Conservation (phyloP, 768 basidiomycete genomes). For the Mycena kentingensis region DNA sequence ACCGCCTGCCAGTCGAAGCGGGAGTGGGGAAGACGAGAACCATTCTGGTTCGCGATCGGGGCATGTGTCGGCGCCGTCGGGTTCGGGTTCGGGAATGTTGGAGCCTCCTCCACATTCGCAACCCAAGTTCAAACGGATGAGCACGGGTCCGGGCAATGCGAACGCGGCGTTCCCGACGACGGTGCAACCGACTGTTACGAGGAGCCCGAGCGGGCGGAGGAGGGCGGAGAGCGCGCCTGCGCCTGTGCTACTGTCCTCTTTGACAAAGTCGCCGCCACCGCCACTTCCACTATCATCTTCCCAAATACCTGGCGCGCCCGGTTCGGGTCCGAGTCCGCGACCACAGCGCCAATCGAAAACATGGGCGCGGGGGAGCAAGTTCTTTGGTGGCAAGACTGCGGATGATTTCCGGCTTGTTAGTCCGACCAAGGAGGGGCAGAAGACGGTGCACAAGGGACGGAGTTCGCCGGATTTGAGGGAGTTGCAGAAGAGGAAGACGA, state of each 20-base stretch:
- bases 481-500: background rate
- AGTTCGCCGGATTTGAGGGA: constrained; percentile 2
- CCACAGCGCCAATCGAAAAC: background rate
- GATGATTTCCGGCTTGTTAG: background rate
- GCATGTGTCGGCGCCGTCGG: background rate
- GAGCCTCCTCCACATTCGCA: no score
- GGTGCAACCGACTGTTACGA: no score
- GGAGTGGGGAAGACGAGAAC: constrained; percentile 16
- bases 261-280: background rate
- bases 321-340: no score
- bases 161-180: no score
- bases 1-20: constrained; percentile 19
- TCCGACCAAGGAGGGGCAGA: background rate
- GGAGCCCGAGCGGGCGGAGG: no score
- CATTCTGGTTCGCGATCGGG: background rate
- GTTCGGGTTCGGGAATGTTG: background rate
- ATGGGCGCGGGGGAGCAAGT: background rate
- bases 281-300: background rate
- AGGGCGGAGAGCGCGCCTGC: no score
- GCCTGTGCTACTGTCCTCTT: no score
- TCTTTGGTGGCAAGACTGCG: background rate
- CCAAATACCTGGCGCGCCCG: no score
- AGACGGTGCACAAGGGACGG: no score
- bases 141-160: no score
- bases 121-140: no score